A percentile compares a stretch with the other conserved stretches of the same genome.
Conservation (phyloP, 1,284 basidiomycete genomes). For the Microbotryum violaceum region DNA sequence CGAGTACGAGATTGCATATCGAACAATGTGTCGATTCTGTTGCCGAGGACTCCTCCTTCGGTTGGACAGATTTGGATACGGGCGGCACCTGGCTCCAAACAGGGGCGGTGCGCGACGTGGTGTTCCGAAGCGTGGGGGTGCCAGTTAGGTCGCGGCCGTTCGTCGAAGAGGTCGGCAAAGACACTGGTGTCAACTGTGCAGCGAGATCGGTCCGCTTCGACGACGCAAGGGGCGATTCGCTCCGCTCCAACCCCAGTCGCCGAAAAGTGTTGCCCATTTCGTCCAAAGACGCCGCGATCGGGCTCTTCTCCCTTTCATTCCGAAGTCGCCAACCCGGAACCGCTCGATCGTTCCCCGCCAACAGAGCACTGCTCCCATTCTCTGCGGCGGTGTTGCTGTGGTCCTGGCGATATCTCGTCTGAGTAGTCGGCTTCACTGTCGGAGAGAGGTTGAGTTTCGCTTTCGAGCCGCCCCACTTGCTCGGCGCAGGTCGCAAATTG, state of each 20-base stretch:
- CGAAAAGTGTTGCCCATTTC: slow-evolving; percentile 19
- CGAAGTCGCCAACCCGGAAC: slow-evolving; percentile 2
- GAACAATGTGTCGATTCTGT: slow-evolving; percentile 3
- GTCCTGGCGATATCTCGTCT: not conserved
- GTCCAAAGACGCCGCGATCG: slow-evolving; percentile 19
- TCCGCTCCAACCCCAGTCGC: no score
- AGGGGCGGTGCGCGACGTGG: not conserved
- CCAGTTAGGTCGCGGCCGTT: not conserved
- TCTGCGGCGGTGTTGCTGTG: not conserved
- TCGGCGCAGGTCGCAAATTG: slow-evolving; percentile 13
- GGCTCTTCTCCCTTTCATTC: slow-evolving; percentile 19
- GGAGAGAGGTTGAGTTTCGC: no score
- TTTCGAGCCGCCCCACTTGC: slow-evolving; percentile 13
- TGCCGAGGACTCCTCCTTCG: not conserved
- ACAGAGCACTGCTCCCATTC: no score
- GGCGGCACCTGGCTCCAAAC: not conserved
- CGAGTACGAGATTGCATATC: slow-evolving; percentile 8
- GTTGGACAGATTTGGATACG: not conserved
- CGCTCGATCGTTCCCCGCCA: not conserved
- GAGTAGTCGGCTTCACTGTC: no score
- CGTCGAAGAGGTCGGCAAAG: not conserved
- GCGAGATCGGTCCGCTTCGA: not conserved
- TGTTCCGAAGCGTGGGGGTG: not conserved
- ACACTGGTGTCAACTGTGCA: not conserved
- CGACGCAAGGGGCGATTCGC: no score